A percentile compares a stretch with the other conserved stretches of the same genome.
phyloP scores from a whole-genome alignment of 2,329 filamentous ascomycete species.

The Colletotrichum magnum region DNA sequence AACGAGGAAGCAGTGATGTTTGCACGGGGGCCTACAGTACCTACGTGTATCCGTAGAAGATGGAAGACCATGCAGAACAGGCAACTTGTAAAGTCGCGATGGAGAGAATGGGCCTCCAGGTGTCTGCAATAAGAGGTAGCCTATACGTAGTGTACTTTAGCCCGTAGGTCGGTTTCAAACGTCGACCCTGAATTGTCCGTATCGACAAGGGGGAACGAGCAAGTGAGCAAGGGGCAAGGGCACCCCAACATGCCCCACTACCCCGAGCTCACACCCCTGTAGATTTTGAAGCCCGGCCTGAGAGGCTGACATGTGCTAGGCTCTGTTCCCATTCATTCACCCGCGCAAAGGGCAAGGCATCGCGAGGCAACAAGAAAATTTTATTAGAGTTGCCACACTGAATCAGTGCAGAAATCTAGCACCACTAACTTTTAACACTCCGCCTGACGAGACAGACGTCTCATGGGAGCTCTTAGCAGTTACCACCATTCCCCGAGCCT shows the following conservation, averaged over 20 bases:
- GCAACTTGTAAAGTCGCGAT: too few relatives aligned
- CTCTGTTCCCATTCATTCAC: neutral
- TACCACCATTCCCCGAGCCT: too few relatives aligned
- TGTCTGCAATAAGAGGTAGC: too few relatives aligned
- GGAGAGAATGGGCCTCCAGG: neutral
- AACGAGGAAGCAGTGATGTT: too few relatives aligned
- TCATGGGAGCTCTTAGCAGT: neutral
- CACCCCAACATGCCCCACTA: constrained; percentile 23
- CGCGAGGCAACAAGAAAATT: neutral
- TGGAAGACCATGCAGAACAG: too few relatives aligned
- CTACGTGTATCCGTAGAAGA: too few relatives aligned
- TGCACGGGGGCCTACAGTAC: too few relatives aligned
- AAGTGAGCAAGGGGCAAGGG: constrained; percentile 18
- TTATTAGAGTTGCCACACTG: neutral
- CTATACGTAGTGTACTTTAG: too few relatives aligned
- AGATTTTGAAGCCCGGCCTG: constrained; percentile 16
- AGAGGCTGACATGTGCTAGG: constrained; percentile 31
- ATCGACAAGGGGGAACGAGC: neutral
- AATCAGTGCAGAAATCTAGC: neutral
- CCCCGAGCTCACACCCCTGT: constrained; percentile 36
- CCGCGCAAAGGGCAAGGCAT: neutral
- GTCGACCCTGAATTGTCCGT: neutral
- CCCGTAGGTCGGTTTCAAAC: constrained; percentile 35
- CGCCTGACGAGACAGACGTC: neutral
- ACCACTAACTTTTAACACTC: too few relatives aligned